Conservation (phyloP, 1,284 basidiomycete species). For the Ganoderma lingzhi region DNA sequence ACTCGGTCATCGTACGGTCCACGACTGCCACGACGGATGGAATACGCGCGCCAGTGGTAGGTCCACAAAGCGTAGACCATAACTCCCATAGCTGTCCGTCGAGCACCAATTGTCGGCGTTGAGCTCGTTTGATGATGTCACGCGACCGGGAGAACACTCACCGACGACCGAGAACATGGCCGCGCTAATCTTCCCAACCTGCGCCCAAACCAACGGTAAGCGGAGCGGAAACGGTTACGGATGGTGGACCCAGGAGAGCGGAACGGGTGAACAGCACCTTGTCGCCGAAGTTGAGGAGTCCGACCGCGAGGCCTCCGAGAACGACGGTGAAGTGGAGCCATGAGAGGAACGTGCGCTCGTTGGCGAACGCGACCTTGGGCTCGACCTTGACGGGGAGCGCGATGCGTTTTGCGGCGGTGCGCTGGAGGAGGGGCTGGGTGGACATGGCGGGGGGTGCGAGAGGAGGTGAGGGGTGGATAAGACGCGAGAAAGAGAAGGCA, state of each 20-base stretch:
- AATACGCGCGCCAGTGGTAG: slow-evolving; percentile 95
- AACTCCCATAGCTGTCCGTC: slow-evolving; percentile 86
- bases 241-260: not conserved
- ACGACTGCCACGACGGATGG: slow-evolving; percentile 90
- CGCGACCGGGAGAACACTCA: slow-evolving; percentile 50
- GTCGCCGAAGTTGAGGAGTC: slow-evolving; percentile 97
- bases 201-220: not conserved
- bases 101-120: not conserved
- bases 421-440: slow-evolving; percentile 96
- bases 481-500: slow-evolving; percentile 21
- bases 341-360: slow-evolving; percentile 94
- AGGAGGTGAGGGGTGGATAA: slow-evolving; percentile 19
- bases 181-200: slow-evolving; percentile 92
- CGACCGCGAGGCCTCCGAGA: slow-evolving; percentile 93
- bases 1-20: slow-evolving; percentile 98
- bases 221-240: not conserved
- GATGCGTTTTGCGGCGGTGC: slow-evolving; percentile 94
- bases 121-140: slow-evolving; percentile 15
- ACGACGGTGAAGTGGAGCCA: slow-evolving; percentile 98
- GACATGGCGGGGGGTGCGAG: slow-evolving; percentile 74
- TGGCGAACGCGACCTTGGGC: slow-evolving; percentile 95
- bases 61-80: slow-evolving; percentile 97
- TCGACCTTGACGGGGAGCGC: slow-evolving; percentile 94
- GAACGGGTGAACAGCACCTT: slow-evolving; percentile 60
- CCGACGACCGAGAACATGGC: slow-evolving; percentile 93